phyloP scores from a whole-genome alignment of 176 grass and related monocot species.

The Phoenix dactylifera region DNA sequence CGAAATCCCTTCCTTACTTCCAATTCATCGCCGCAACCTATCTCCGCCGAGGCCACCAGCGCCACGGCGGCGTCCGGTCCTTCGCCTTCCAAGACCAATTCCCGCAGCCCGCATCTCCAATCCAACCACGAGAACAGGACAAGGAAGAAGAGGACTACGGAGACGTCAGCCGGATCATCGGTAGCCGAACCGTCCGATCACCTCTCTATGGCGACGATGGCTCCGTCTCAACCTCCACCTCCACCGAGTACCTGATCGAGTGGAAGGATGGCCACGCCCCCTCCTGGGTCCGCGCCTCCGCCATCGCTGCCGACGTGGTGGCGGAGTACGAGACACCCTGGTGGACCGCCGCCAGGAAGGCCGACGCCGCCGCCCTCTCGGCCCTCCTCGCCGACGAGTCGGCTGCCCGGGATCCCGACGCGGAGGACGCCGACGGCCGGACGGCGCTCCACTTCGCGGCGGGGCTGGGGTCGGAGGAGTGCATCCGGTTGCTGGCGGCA shows the following conservation, averaged over 20 bases:
- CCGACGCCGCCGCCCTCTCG: conserved; percentile 33
- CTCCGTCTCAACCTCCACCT: conserved; percentile 28
- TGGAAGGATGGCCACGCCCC: conserved; percentile 87
- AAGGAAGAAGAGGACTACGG: conserved; percentile 57
- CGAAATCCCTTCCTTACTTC: conserved; percentile 3
- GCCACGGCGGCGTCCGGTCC: conserved; percentile 12
- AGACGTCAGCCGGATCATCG: conserved; percentile 72
- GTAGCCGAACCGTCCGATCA: conserved; percentile 48
- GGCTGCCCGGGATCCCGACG: conserved; percentile 53
- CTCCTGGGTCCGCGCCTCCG: conserved; percentile 51
- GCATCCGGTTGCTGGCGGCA: conserved; percentile 43
- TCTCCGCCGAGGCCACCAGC: background rate
- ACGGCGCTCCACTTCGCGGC: conserved; percentile 77
- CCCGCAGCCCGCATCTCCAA: conserved; percentile 6
- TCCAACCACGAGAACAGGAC: background rate
- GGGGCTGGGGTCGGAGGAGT: conserved; percentile 80
- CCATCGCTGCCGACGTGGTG: conserved; percentile 68
- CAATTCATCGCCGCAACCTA: background rate
- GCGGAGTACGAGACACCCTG: conserved; percentile 81
- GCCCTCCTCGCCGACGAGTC: conserved; percentile 49
- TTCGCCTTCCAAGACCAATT: conserved; percentile 59
- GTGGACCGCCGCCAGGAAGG: conserved; percentile 80
- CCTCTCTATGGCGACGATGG: conserved; percentile 63
- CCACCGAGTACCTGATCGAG: conserved; percentile 72
- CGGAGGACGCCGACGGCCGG: conserved; percentile 66